phyloP scores from a whole-genome alignment of 2,329 filamentous ascomycete genomes.

The Alternaria sp. region DNA sequence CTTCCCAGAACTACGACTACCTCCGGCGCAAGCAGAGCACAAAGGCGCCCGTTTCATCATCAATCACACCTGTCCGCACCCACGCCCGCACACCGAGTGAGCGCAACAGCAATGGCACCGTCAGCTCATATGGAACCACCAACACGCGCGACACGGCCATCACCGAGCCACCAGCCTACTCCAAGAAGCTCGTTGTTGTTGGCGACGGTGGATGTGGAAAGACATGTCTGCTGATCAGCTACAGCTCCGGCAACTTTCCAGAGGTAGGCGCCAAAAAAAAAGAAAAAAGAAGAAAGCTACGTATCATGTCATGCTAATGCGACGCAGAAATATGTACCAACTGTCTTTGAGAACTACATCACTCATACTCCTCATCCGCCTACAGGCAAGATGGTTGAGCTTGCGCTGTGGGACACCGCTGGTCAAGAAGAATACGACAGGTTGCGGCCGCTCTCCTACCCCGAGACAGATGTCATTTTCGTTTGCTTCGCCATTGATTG shows the following conservation, averaged over 20 bases:
- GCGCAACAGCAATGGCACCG: conserved; percentile 86
- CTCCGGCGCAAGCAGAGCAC: conserved; percentile 65
- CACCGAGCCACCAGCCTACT: conserved; percentile 91
- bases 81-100: conserved; percentile 64
- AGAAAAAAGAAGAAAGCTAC: too few relatives aligned
- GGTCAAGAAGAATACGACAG: conserved; percentile 99
- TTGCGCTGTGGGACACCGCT: conserved; percentile 97
- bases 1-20: conserved; percentile 62
- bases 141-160: conserved; percentile 82
- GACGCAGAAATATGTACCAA: conserved; percentile 95
- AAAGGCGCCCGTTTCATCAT: conserved; percentile 50
- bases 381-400: conserved; percentile 92
- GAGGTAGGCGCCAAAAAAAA: conserved; percentile 68
- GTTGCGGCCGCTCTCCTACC: conserved; percentile 92
- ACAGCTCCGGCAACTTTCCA: conserved; percentile 98
- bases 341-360: conserved; percentile 99
- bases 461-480: conserved; percentile 96
- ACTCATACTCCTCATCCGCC: conserved; percentile 90
- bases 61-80: conserved; percentile 47
- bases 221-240: conserved; percentile 97
- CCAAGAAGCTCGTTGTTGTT: conserved; percentile 99
- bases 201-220: conserved; percentile 98
- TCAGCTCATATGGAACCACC: conserved; percentile 82
- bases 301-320: conserved; percentile 17
- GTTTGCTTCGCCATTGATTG: conserved; percentile 99